These are phyloP conservation scores for Heracleum sosnowskyi DNA, from an alignment of 129 eudicot genomes.

Conservation along the genomic window DNA sequence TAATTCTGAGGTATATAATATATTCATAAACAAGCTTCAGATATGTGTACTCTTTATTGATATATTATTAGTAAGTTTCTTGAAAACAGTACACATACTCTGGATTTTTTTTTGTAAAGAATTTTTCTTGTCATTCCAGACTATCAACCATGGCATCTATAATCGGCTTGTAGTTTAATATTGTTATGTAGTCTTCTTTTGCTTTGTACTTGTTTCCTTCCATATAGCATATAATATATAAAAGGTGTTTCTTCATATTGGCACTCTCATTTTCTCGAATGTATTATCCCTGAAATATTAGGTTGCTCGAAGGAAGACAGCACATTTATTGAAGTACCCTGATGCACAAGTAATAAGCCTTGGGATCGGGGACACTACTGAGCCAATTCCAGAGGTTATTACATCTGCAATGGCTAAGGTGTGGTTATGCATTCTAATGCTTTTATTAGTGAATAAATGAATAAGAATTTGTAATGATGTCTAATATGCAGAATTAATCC, in stretches of 20 bases:
- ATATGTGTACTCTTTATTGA: not conserved
- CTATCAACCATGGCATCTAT: not conserved
- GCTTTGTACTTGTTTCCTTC: not conserved
- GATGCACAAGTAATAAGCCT: constrained; percentile 94
- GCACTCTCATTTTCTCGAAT: not conserved
- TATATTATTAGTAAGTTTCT: not conserved
- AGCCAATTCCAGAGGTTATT: constrained; percentile 94
- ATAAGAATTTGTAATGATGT: not conserved
- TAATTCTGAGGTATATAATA: not conserved
- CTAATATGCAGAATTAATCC: not conserved
- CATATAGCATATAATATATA: not conserved
- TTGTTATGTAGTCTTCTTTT: not conserved
- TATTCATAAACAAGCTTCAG: not conserved
- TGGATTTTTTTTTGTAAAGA: not conserved
- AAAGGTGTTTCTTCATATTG: not conserved
- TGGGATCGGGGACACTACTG: constrained; percentile 91
- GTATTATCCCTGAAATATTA: constrained; percentile 13
- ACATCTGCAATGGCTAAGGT: constrained; percentile 95
- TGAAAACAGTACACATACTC: not conserved
- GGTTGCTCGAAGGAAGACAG: constrained; percentile 76
- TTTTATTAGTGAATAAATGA: not conserved
- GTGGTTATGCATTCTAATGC: not conserved
- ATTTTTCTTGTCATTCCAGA: not conserved
- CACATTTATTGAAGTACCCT: constrained; percentile 70
- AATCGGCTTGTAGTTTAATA: not conserved